These are phyloP conservation scores for Paxillus ammoniavirescens DNA, from an alignment of 768 basidiomycete species.

Conservation along the genomic window DNA sequence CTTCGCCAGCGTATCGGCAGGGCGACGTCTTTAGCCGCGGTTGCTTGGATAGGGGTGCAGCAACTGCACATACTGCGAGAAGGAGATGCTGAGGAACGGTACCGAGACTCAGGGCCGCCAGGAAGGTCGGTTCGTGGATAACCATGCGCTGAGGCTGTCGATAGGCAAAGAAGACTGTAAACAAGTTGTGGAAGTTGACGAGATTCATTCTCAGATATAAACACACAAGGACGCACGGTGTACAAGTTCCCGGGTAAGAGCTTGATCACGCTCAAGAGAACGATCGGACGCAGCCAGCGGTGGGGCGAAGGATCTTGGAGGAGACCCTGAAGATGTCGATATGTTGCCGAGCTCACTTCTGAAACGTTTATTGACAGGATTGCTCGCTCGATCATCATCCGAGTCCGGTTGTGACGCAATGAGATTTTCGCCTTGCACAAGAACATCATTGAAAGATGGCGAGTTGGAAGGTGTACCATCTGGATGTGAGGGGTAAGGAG, in stretches of 20 bases:
- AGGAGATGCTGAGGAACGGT: conserved; percentile 70
- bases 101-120: conserved; percentile 61
- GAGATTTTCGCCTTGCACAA: conserved; percentile 13
- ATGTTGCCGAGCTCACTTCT: conserved; percentile 40
- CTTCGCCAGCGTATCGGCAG: conserved; percentile 52
- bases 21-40: conserved; percentile 57
- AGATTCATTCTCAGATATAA: background rate
- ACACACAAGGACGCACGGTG: conserved; percentile 49
- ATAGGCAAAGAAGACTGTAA: conserved; percentile 76
- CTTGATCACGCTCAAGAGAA: conserved; percentile 52
- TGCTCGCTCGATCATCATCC: conserved; percentile 41
- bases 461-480: conserved; percentile 13
- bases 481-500: conserved; percentile 12
- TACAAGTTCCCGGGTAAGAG: conserved; percentile 69
- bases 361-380: conserved; percentile 51
- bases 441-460: conserved; percentile 11
- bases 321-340: conserved; percentile 30
- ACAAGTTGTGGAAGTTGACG: conserved; percentile 2
- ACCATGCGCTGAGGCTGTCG: conserved; percentile 75
- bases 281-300: conserved; percentile 38
- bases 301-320: conserved; percentile 36
- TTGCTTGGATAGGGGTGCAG: conserved; percentile 72
- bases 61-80: conserved; percentile 73
- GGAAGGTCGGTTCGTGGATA: conserved; percentile 78
- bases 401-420: conserved; percentile 18